Conservation (phyloP, 306 rosid species). For the cucumber (Cucumis sativus) region Cucumber_9930_V3 NC_026660.2:19560001-19560500, state of each 20-base stretch:
- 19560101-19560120: not conserved
- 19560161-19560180: not conserved
- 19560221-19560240: not conserved
- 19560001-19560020: not conserved
- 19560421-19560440: not conserved
- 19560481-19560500: not conserved
- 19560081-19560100: not conserved
- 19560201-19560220: not conserved
- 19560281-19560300: not conserved
- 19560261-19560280: not conserved
- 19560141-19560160: not conserved
- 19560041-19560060: not conserved
- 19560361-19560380: not conserved
- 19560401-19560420: not conserved
- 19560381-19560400: not conserved
- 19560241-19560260: not conserved
- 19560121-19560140: not conserved
- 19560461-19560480: not conserved
- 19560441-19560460: not conserved
- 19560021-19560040: not conserved
- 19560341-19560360: not conserved
- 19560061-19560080: not conserved
- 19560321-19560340: not conserved
- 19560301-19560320: not conserved
- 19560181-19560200: not conserved